A percentile compares a stretch with the other conserved stretches of the same genome.
Conservation (phyloP, 148 eudicot genomes). For the Persicaria maculosa region DNA sequence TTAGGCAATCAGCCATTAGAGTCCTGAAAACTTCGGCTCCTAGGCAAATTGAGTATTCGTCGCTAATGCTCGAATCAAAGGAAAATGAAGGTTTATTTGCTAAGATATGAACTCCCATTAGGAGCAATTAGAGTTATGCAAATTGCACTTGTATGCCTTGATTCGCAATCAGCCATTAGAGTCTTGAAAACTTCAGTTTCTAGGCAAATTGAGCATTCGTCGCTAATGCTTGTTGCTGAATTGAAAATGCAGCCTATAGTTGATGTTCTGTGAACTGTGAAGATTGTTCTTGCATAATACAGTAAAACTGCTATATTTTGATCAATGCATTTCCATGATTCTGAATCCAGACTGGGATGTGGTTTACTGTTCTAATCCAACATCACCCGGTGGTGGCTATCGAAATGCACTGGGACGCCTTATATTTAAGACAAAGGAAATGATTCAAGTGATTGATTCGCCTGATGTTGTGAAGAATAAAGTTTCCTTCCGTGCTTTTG, state of each 20-base stretch:
- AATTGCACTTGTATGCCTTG: too few relatives aligned
- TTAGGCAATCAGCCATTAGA: too few relatives aligned
- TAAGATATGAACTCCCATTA: not conserved
- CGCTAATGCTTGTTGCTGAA: not conserved
- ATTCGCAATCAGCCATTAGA: too few relatives aligned
- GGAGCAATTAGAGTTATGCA: not conserved
- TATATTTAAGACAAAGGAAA: slow-evolving; percentile 75
- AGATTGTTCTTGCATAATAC: not conserved
- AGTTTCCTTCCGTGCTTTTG: slow-evolving; percentile 70
- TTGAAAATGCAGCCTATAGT: not conserved
- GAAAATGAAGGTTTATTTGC: not conserved
- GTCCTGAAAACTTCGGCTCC: too few relatives aligned
- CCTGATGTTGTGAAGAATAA: slow-evolving; percentile 75
- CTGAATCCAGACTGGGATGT: slow-evolving; percentile 86
- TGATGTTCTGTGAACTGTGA: not conserved
- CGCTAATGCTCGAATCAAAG: not conserved
- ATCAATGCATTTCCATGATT: not conserved
- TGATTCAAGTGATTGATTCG: slow-evolving; percentile 87
- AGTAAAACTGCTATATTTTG: not conserved
- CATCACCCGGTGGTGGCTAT: slow-evolving; percentile 97
- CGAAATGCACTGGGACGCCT: slow-evolving; percentile 88
- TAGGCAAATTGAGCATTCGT: not conserved
- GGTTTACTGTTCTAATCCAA: slow-evolving; percentile 85
- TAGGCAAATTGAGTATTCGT: too few relatives aligned
- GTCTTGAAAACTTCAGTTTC: not conserved